Evolutionary conservation across 305 asterid genomes (phyloP).

Genomic region (Fraxinus floribunda): DNA sequence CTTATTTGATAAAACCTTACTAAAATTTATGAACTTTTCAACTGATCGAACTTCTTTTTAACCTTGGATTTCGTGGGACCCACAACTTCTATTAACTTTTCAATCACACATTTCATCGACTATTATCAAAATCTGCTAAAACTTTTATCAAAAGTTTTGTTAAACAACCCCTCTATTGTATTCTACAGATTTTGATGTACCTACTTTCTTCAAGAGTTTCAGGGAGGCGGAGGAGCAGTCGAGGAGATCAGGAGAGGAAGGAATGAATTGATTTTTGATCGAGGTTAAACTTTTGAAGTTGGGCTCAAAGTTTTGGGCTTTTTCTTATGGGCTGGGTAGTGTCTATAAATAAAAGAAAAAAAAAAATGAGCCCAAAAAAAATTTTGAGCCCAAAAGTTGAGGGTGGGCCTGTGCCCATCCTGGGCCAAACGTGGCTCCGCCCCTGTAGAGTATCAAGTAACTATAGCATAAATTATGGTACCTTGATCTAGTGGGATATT

Average conservation of each 20-base stretch:
- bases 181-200: not conserved
- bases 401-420: no score
- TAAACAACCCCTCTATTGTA: not conserved
- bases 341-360: no score
- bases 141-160: not conserved
- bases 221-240: no score
- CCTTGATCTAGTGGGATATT: not conserved
- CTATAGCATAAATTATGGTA: not conserved
- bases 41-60: not conserved
- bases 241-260: no score
- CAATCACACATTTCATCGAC: not conserved
- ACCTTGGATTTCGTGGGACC: not conserved
- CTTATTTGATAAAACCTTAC: not conserved
- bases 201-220: not conserved
- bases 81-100: not conserved
- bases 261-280: no score
- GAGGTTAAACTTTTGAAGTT: no score
- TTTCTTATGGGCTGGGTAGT: no score
- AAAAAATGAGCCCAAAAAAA: no score
- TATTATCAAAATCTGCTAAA: not conserved
- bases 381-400: no score
- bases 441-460: not conserved
- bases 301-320: no score
- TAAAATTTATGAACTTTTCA: not conserved
- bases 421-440: no score